Evolutionary conservation across 805 yeast species (phyloP), one percentile per base, ranked within the genome.

Genomic region (Ogataea paradorogensis): DNA sequence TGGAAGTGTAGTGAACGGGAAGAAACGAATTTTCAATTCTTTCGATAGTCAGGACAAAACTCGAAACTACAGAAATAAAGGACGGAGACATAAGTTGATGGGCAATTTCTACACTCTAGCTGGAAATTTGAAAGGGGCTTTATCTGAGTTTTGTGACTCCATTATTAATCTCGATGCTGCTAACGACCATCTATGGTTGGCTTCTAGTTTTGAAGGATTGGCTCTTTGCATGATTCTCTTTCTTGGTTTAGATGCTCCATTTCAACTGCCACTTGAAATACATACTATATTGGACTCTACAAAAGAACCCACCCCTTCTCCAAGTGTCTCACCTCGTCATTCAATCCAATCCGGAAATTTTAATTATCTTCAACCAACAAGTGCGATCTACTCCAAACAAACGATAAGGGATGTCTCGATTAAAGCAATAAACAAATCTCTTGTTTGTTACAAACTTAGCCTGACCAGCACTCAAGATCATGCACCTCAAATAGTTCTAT

Each of bases 171-270:
- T 88, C 38, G 78, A 77, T 44, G 69, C 75, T 9, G 69, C 81
- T 2, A 78, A 78, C 35, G 99, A 93, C 58, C 74, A 76, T 52
- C 65, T 93, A 7, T 93, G 98, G 98, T 69, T 87, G 10, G 98
- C 83, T 0, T 82, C 91, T 21, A 79, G 96, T 0, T 58, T 91
- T n/a, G 96, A 89, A 51, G 87, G 90, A 0, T 65, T 89, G 9
- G 84, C 83, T 0, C 78, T 86, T 1, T 76, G 85, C 43, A 59
- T 83, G 28, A 59, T 83, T 5, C 59, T 89, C 38, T 65, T 86
- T 34, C 70, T 82, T 9, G 79, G 69, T 50, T 58, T 82, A 11
- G 78, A 73, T 20, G 64, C 70, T 2, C 73, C 80, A 0, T 73
- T 71, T 42, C 78, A 70, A 36, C 53, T 76, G 27, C 76, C 76